Percentiles rank a stretch among this genome's conserved stretches.
phyloP scores from a whole-genome alignment of 2,329 filamentous ascomycete genomes.

The Exserohilum rostratum region DNA sequence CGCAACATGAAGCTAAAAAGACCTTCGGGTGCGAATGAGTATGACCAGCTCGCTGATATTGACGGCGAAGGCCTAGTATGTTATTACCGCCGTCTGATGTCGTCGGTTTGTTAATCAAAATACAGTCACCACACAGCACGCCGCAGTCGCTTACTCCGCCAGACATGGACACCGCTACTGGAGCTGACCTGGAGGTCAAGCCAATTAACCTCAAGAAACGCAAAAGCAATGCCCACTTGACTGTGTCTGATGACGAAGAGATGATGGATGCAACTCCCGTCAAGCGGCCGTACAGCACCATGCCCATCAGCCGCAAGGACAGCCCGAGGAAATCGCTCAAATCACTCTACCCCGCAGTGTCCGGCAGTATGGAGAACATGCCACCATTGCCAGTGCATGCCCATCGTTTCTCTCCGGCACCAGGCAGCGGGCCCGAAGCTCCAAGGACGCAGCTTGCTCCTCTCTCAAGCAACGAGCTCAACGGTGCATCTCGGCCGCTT shows the following conservation, averaged over 20 bases:
- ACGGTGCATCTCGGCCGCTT: slow-evolving; percentile 28
- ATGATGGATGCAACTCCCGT: slow-evolving; percentile 26
- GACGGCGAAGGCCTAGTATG: slow-evolving; percentile 35
- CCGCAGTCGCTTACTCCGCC: slow-evolving; percentile 37
- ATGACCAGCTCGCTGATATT: slow-evolving; percentile 39
- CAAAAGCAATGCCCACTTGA: slow-evolving; percentile 41
- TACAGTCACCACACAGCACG: slow-evolving; percentile 40
- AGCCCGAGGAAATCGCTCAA: slow-evolving; percentile 41
- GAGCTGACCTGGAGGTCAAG: slow-evolving; percentile 32
- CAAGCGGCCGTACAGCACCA: slow-evolving; percentile 39
- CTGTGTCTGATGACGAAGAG: slow-evolving; percentile 41
- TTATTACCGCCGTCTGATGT: not conserved
- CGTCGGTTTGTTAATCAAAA: slow-evolving; percentile 19
- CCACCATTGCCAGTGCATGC: slow-evolving; percentile 31
- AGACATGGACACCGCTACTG: slow-evolving; percentile 24
- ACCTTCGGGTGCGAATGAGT: slow-evolving; percentile 37
- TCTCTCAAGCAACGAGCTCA: slow-evolving; percentile 39
- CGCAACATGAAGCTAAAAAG: slow-evolving; percentile 47
- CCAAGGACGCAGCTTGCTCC: slow-evolving; percentile 34
- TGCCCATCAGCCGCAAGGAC: slow-evolving; percentile 32
- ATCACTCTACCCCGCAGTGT: slow-evolving; percentile 27
- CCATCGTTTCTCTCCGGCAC: slow-evolving; percentile 27
- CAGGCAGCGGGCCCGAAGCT: slow-evolving; percentile 26
- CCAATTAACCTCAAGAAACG: slow-evolving; percentile 38
- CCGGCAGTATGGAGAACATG: slow-evolving; percentile 33